Evolutionary conservation across 192 early-diverging fungal species (phyloP), one percentile per base, ranked within the genome.

Genomic region (Dissophora globulifera): DNA sequence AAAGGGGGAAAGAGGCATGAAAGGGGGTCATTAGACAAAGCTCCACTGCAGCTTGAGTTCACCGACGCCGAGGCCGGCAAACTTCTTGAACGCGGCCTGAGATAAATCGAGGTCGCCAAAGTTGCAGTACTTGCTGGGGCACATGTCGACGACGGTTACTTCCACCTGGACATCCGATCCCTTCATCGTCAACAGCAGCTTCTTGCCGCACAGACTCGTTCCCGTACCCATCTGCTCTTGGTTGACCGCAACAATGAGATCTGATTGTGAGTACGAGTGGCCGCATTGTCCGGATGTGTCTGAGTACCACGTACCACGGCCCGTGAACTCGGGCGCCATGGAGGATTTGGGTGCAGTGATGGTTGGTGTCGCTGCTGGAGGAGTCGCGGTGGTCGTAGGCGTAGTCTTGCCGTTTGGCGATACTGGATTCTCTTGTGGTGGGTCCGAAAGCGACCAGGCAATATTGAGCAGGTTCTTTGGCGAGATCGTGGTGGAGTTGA

Each of bases 21-120:
- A n/a, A 1, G 17, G 6, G 10, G 17, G 30, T 29, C 2, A 25
- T 62, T 64, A 72, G 4, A 75, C 3, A 19, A 58, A 75, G 38
- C 70, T 65, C 70, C 70, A 75, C 8, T 50, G 19, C 20, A 75
- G 27, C 16, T 65, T 7, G 11, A 75, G 50, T 16, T 33, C 49
- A 29, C 70, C 70, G 26, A 58, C 55, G n/a, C 57, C 55, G 7
- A 75, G 50, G 19, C 27, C 49, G 10, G 71, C 71, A 30, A 75
- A 64, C 62, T 75, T 75, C 57, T 75, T 75, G 57, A 75, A 75
- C 23, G 71, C 71, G 8, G 52, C 71, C 30, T 75, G 71, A 20
- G 71, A 75, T 9, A 75, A 50, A 59, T 75, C 71, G 23, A 75
- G 45, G 40, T 66, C 71, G 4, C 71, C 71, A 51, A 33, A 52